A percentile compares a stretch with the other conserved stretches of the same genome.
phyloP scores from a whole-genome alignment of 495 filamentous ascomycete species.

The Aspergillus wentii region DNA sequence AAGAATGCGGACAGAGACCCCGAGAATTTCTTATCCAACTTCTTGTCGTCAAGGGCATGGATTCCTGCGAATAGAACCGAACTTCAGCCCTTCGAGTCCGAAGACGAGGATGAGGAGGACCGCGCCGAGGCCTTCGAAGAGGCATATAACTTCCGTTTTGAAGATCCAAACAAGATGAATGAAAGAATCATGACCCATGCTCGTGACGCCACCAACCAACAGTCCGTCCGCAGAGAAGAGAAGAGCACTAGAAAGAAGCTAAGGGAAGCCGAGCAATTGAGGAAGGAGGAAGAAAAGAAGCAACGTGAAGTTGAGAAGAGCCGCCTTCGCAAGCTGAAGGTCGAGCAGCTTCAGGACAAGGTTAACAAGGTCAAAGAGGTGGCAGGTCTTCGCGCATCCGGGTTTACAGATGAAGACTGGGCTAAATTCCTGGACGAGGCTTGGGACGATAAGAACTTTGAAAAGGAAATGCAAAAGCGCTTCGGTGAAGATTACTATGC shows the following conservation, averaged over 20 bases:
- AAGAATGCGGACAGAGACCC: slow-evolving; percentile 82
- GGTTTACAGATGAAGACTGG: slow-evolving; percentile 73
- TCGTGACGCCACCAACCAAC: slow-evolving; percentile 72
- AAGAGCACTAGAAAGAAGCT: slow-evolving; percentile 67
- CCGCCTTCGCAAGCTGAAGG: slow-evolving; percentile 76
- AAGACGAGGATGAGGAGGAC: slow-evolving; percentile 80
- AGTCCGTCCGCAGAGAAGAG: slow-evolving; percentile 80
- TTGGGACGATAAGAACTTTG: slow-evolving; percentile 85
- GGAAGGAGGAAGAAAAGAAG: slow-evolving; percentile 72
- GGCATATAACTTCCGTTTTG: slow-evolving; percentile 96
- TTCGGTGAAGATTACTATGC: slow-evolving; percentile 91
- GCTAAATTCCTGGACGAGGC: slow-evolving; percentile 73
- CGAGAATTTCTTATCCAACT: slow-evolving; percentile 84
- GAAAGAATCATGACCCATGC: slow-evolving; percentile 81
- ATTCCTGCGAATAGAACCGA: slow-evolving; percentile 53
- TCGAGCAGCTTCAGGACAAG: slow-evolving; percentile 81
- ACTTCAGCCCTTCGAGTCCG: slow-evolving; percentile 80
- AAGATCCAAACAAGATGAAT: slow-evolving; percentile 80
- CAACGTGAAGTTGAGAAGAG: slow-evolving; percentile 76
- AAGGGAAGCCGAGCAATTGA: slow-evolving; percentile 69
- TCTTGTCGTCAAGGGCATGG: slow-evolving; percentile 87
- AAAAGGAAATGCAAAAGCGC: slow-evolving; percentile 74
- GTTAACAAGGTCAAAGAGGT: slow-evolving; percentile 79
- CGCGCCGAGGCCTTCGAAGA: slow-evolving; percentile 82
- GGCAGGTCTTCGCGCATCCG: slow-evolving; percentile 64